Evolutionary conservation across 768 basidiomycete genomes (phyloP), one percentile per base, ranked within the genome.

Genomic region (Lyophyllum shimeji): DNA sequence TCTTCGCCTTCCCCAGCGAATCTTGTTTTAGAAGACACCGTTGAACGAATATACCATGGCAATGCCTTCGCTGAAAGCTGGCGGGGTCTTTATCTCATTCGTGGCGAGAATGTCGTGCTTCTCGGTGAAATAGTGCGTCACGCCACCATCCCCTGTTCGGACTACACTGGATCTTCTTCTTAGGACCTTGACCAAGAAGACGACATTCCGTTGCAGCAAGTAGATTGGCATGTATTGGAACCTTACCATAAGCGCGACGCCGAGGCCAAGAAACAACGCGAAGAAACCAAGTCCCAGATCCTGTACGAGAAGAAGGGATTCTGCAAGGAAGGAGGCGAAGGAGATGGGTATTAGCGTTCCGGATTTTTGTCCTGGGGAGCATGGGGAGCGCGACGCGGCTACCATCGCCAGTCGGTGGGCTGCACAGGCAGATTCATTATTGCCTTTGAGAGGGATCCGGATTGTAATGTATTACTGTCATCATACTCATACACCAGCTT

Each of bases 81-180:
- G 77, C 83, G 86, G 58, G 96, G 95, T 2, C 82, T 99, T 25
- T 95, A 93, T 73, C 82, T 98, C 60, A 95, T 99, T 62, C 85
- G 97, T 52, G 97, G 97, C 47, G 97, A 99, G 79, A 99, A 99
- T 69, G 97, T 99, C 15, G 97, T 98, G 31, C 74, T 98, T 57
- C 76, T 98, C 20, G 97, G 97, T 34, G 97, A 99, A 81, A 91
- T 99, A 59, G 97, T 96, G 65, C 69, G 93, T 33, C 60, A 49
- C 29, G 45, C 12, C 13, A 12, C 37, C 31, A 29, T 9, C 27
- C 27, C n/a, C 31, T 17, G 9, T 20, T 8, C 31, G 4, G 33
- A 11, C 27, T 27, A 15, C 13, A 33, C 31, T 50, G 29, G 43
- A 43, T 52, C 48, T 61, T 43, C 37, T 37, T 27, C 21, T 15